A percentile compares a stretch with the other conserved stretches of the same genome.
Evolutionary conservation across 148 eudicot genomes (phyloP).

Genomic region (Salicornia ramosissima): DNA sequence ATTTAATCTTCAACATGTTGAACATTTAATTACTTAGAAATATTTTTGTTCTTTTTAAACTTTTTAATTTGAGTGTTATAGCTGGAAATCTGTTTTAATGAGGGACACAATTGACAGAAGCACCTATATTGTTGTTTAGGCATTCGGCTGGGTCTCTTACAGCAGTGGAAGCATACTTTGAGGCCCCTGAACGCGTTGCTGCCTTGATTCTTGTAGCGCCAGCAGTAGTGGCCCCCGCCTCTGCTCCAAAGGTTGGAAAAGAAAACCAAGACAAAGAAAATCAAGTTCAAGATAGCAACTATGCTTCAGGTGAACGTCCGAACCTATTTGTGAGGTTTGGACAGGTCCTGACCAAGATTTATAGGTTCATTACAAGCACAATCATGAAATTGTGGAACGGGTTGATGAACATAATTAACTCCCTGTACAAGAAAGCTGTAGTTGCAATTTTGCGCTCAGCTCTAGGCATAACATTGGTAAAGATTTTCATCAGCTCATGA

Average conservation of each 20-base stretch:
- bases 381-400: conserved; percentile 44
- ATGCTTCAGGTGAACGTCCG: conserved; percentile 26
- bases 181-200: conserved; percentile 86
- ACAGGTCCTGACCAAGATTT: conserved; percentile 40
- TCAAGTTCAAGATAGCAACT: conserved; percentile 35
- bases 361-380: conserved; percentile 32
- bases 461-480: conserved; percentile 64
- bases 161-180: conserved; percentile 80
- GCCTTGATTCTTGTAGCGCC: conserved; percentile 92
- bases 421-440: conserved; percentile 60
- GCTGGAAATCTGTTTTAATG: background rate
- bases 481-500: conserved; percentile 4
- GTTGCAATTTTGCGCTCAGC: conserved; percentile 74
- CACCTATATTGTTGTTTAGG: conserved; percentile 37
- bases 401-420: conserved; percentile 42
- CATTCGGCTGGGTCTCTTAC: conserved; percentile 88
- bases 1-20: no score
- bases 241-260: conserved; percentile 30
- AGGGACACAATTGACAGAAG: background rate
- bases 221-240: conserved; percentile 68
- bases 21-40: no score
- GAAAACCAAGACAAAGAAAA: conserved; percentile 31
- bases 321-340: conserved; percentile 42
- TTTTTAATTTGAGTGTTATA: background rate
- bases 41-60: no score